These are phyloP conservation scores for Trichoderma endophyticum DNA, from an alignment of 2,329 filamentous ascomycete genomes.

Conservation along the genomic window DNA sequence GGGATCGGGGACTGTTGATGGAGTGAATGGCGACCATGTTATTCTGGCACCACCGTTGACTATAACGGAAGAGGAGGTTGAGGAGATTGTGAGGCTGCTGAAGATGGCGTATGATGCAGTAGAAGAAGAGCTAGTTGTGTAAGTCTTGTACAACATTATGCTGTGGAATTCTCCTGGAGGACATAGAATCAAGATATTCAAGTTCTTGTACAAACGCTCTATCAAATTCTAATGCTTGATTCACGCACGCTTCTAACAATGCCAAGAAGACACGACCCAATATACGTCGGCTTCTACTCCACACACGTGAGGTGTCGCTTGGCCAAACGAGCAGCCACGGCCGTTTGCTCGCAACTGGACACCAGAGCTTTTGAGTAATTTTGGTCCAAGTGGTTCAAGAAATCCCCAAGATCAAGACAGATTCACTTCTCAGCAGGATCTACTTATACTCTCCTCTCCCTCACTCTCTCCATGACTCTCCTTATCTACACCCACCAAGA, in stretches of 20 bases:
- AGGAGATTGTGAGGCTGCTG: conserved; percentile 14
- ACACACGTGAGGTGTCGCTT: neutral
- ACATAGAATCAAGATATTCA: neutral
- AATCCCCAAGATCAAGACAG: neutral
- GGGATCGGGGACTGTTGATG: conserved; percentile 57
- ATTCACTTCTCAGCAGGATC: neutral
- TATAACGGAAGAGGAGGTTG: conserved; percentile 40
- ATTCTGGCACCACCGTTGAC: conserved; percentile 71
- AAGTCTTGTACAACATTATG: neutral
- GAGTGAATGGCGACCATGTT: conserved; percentile 64
- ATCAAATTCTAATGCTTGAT: neutral
- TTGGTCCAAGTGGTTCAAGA: neutral
- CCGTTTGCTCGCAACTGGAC: neutral
- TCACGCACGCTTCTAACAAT: neutral
- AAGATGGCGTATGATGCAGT: conserved; percentile 19
- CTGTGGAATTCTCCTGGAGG: neutral
- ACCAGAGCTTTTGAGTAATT: neutral
- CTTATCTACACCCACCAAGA: neutral
- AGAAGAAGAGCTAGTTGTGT: neutral
- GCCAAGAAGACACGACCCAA: neutral
- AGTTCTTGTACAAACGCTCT: neutral
- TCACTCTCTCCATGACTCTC: neutral
- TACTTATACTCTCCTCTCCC: neutral
- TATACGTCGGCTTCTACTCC: neutral
- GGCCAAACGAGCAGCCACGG: neutral